phyloP scores from a whole-genome alignment of 2,329 filamentous ascomycete species.

The Thermoascus crustaceus region DNA sequence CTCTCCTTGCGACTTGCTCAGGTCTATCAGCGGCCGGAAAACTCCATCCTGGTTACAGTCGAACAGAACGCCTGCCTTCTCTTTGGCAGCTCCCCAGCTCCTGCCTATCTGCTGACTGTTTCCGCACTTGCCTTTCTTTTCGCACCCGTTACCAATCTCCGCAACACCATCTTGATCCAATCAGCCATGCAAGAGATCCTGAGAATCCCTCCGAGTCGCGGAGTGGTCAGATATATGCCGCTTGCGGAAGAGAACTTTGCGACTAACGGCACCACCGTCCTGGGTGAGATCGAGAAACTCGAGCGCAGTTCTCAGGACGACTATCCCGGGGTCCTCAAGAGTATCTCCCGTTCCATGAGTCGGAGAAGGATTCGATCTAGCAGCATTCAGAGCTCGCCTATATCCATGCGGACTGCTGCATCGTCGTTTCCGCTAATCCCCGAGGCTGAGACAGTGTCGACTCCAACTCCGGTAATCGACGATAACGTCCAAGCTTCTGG shows the following conservation, averaged over 20 bases:
- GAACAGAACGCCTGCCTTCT: conserved; percentile 67
- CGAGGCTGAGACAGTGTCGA: background rate
- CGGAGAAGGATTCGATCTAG: conserved; percentile 26
- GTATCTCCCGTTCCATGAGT: conserved; percentile 30
- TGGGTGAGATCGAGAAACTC: conserved; percentile 57
- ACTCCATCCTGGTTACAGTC: conserved; percentile 67
- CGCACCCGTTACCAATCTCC: conserved; percentile 67
- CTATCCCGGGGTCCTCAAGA: conserved; percentile 34
- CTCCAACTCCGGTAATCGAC: background rate
- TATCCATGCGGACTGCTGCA: conserved; percentile 17
- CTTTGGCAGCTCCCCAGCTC: conserved; percentile 66
- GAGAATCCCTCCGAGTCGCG: conserved; percentile 56
- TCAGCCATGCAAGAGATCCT: conserved; percentile 64
- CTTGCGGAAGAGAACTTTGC: conserved; percentile 65
- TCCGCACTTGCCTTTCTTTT: conserved; percentile 61
- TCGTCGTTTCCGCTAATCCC: conserved; percentile 5
- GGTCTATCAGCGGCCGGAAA: conserved; percentile 66
- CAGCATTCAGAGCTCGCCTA: conserved; percentile 18
- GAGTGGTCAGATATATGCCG: conserved; percentile 63
- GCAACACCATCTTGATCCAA: conserved; percentile 71
- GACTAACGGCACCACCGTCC: conserved; percentile 60
- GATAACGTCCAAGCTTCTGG: conserved; percentile 2
- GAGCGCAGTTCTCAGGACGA: conserved; percentile 39
- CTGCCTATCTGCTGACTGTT: conserved; percentile 70
- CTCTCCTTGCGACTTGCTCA: conserved; percentile 64